phyloP scores from a whole-genome alignment of 2,329 filamentous ascomycete species.

The Chaetothyriales sp. region DNA sequence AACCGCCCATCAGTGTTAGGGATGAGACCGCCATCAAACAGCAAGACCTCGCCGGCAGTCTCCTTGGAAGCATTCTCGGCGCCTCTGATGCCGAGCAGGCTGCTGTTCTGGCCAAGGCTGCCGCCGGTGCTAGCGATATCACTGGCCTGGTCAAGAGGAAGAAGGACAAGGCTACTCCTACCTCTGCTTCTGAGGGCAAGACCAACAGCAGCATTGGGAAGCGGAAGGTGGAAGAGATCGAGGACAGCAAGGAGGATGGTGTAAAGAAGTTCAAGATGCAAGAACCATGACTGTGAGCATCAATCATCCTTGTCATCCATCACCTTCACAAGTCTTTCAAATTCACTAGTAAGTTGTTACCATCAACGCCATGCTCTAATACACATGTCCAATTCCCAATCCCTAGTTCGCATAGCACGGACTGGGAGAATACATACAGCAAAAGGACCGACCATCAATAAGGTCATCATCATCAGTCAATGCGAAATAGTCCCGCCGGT shows the following conservation, averaged over 20 bases:
- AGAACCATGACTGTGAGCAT: neutral
- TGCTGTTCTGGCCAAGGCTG: conserved; percentile 39
- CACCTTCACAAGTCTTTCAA: too few relatives aligned
- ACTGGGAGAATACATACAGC: neutral
- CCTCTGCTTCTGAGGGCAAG: conserved; percentile 5
- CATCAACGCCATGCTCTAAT: neutral
- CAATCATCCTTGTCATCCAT: too few relatives aligned
- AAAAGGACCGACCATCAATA: neutral
- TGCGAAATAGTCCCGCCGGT: neutral
- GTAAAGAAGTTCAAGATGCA: neutral
- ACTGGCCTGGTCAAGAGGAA: conserved; percentile 44
- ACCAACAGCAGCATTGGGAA: conserved; percentile 12
- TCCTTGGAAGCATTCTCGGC: conserved; percentile 41
- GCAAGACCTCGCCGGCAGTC: conserved; percentile 33
- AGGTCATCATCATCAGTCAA: neutral
- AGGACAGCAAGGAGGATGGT: conserved; percentile 7
- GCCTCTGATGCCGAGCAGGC: conserved; percentile 37
- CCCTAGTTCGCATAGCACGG: too few relatives aligned
- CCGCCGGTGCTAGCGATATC: conserved; percentile 43
- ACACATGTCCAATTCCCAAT: neutral
- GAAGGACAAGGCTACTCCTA: conserved; percentile 19
- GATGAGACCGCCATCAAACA: conserved; percentile 21
- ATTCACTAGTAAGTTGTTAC: neutral
- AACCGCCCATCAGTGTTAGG: conserved; percentile 36
- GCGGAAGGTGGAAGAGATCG: conserved; percentile 9